Evolutionary conservation across 1,139 yeast species (phyloP), one percentile per base, ranked within the genome.

Genomic region (Magnusiomyces sp.): DNA sequence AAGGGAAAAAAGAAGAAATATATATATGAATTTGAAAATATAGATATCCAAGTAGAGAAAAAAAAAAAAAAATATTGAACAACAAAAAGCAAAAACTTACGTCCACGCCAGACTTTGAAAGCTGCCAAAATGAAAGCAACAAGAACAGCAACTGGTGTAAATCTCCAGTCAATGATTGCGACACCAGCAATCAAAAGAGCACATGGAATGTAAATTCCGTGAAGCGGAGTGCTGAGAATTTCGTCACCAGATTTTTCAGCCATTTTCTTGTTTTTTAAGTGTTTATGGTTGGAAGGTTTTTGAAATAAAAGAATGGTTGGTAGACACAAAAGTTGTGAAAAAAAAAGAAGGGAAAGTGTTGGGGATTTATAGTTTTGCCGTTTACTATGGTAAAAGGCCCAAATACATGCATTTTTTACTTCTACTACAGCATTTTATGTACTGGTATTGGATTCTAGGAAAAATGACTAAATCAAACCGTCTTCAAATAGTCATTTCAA

Each of bases 181-280:
- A 62, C 55, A 16, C 70, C 70, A 31, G 59, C 53, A 38, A 65
- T 47, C 34, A 66, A 54, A 50, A 66, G 57, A 14, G 56, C 64
- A 16, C 59, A 53, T n/a, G 70, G 70, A 45, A 66, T 66, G 55
- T 57, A 56, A 34, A 66, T 55, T 7, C 70, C 70, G 50, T 66
- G 68, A 20, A 63, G 55, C 10, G 61, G 59, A 2, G 61, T 58
- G 23, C 56, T 54, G 19, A 62, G 54, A 33, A 60, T 49, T 27
- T 55, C 57, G 20, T 50, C 48, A 31, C 38, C 38, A 10, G 45
- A 13, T 5, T 32, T 19, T 19, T 42, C 23, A n/a, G 37, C 10
- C 45, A 42, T 42, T 42, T 9, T 34, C 4, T 34, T n/a, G 10
- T 4, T n/a, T 34, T 34, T n/a, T 9, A 32, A 32, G 34, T 32